These are phyloP conservation scores for Pezicula carpinea DNA, from an alignment of 2,329 filamentous ascomycete species.

Conservation along the genomic window DNA sequence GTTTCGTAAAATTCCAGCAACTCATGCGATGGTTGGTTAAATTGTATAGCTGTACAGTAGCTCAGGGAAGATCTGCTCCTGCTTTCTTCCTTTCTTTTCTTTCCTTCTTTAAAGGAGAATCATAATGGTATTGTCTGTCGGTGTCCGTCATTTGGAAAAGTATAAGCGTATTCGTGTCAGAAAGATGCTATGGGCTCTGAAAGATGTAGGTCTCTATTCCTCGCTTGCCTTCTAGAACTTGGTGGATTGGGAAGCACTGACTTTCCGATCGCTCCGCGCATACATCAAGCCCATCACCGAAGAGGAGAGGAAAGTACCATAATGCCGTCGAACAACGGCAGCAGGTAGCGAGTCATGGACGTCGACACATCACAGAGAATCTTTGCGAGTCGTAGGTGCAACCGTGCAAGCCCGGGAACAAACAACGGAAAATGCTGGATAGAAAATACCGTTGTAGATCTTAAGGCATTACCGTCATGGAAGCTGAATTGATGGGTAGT, in stretches of 20 bases:
- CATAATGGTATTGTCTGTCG: constrained; percentile 13
- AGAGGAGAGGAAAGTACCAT: too few relatives aligned
- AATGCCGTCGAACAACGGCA: constrained; percentile 25
- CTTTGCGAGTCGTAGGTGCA: constrained; percentile 13
- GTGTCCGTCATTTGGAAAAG: constrained; percentile 17
- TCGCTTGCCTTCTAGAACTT: too few relatives aligned
- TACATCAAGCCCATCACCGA: constrained; percentile 20
- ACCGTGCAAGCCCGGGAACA: constrained; percentile 13
- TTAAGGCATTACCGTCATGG: constrained; percentile 11
- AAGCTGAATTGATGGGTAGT: constrained; percentile 15
- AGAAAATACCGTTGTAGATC: constrained; percentile 14
- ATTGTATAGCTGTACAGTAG: constrained; percentile 16
- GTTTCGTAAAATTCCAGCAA: constrained; percentile 13
- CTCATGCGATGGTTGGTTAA: constrained; percentile 15
- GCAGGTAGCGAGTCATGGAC: constrained; percentile 20
- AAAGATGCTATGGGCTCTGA: constrained; percentile 13
- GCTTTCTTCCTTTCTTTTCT: constrained; percentile 13
- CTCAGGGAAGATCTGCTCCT: constrained; percentile 14
- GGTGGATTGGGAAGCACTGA: too few relatives aligned
- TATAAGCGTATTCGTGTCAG: constrained; percentile 17
- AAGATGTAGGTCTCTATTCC: constrained; percentile 17
- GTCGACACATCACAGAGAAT: constrained; percentile 7
- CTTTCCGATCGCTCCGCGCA: constrained; percentile 2
- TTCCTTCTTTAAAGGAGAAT: constrained; percentile 14
- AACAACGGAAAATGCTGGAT: constrained; percentile 18